Evolutionary conservation across 768 basidiomycete genomes (phyloP), one percentile per base, ranked within the genome.

Genomic region (Termitomyces sp.): DNA sequence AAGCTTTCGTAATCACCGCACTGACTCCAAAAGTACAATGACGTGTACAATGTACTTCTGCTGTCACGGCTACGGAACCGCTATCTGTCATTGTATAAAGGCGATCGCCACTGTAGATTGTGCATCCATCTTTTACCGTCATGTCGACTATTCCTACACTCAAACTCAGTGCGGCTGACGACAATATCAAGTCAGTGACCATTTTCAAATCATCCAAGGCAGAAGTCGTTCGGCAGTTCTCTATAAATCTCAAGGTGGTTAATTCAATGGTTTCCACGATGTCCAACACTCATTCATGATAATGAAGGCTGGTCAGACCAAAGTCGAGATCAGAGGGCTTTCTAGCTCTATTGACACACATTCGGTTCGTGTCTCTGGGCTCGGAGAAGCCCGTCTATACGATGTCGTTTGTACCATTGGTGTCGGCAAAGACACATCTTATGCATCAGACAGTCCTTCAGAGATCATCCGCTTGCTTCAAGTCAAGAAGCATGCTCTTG

Each of bases 141-240:
- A 57, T 60, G 59, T 36, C 46, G 31, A 20, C 54, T 13, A n/a
- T 27, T 43, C 52, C 49, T 44, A 56, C 31, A 13, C 26, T 64
- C 20, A 54, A 36, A 46, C 18, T 76, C 20, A 62, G 62, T 32
- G 78, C 78, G n/a, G 64, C 72, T 16, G 75, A 79, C 0, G 68
- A 75, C 53, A 67, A 79, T 1, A 76, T 86, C 61, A 78, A 81
- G 59, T 77, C 80, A 10, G 80, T 83, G 1, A 84, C 82, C 0
- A 72, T 86, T 37, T 83, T 82, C 70, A 82, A 80, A 66, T 80
- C 80, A 7, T 70, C 70, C 54, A 80, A 76, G 56, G 85, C 84
- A 1, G 82, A 87, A 63, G 68, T 87, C 20, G 79, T 80, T 41
- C 77, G 84, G 9, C 71, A 71, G 0, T 83, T 85, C 67, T 59